phyloP scores from a whole-genome alignment of 1,139 yeast species.

The Magnusiomyces magnusii region DNA sequence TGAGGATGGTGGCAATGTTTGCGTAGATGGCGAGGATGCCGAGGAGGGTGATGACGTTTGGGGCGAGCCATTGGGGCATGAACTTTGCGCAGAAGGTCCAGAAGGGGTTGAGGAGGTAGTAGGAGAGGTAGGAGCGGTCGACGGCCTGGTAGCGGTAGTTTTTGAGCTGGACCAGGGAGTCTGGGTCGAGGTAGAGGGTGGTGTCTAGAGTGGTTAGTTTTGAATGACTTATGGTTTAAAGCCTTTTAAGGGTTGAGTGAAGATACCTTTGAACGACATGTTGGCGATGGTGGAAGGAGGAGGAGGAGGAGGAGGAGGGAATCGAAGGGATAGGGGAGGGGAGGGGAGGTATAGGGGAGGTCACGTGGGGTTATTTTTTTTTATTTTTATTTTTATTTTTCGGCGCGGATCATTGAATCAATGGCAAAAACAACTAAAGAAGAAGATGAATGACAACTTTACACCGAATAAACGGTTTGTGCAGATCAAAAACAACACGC shows the following conservation, averaged over 20 bases:
- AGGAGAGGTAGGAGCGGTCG: slow-evolving; percentile 60
- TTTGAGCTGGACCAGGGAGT: slow-evolving; percentile 23
- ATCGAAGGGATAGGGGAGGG: too few species aligned
- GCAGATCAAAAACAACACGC: too few species aligned
- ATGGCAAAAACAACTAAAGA: too few species aligned
- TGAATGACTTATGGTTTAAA: neutral
- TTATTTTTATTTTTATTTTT: too few species aligned
- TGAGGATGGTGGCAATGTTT: slow-evolving; percentile 48
- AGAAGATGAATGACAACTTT: too few species aligned
- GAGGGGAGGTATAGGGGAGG: too few species aligned
- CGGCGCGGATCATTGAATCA: too few species aligned
- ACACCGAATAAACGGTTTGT: too few species aligned
- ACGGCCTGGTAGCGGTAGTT: slow-evolving; percentile 40
- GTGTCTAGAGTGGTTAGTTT: neutral
- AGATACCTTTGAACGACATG: neutral
- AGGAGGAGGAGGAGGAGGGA: too few species aligned
- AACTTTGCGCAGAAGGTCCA: slow-evolving; percentile 61
- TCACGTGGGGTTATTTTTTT: too few species aligned
- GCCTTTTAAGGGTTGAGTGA: neutral
- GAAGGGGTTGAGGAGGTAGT: slow-evolving; percentile 58
- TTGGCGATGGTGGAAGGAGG: neutral
- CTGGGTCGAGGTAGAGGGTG: slow-evolving; percentile 20
- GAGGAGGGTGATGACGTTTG: slow-evolving; percentile 61
- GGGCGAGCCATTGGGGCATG: slow-evolving; percentile 71
- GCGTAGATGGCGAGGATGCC: slow-evolving; percentile 55